Evolutionary conservation across 2,329 filamentous ascomycete species (phyloP), one percentile per base, ranked within the genome.

Genomic region (Pyrenochaeta sp.): DNA sequence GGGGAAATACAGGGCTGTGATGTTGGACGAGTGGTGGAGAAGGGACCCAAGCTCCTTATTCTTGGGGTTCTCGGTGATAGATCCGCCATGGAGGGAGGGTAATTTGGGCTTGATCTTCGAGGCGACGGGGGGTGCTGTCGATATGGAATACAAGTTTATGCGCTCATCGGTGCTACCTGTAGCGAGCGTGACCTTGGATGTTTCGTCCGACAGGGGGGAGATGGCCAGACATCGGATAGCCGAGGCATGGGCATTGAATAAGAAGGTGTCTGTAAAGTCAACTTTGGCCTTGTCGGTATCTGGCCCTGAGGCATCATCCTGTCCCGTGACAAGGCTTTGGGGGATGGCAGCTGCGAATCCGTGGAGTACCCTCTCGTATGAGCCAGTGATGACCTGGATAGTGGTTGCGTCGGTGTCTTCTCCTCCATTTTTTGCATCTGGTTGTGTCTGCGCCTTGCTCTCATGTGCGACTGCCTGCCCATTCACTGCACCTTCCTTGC

Each of bases 101-200:
- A 93, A 82, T 2, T 85, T 79, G 2, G 84, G 74, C 81, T 87
- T 64, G 79, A 80, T 68, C 77, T 84, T 57, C 85, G 88, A 52
- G 87, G 87, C 67, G 85, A 88, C 12, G 1, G 81, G 80, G 7
- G 81, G 78, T 13, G 73, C 70, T 8, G 79, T 80, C 19, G 93
- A 96, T 54, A 99, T 83, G 59, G 89, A 92, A 83, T 97, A 99
- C 53, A 99, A 85, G 75, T 99, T 97, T 81, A 99, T 91, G 62
- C 92, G 88, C 80, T 97, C 93, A 78, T 99, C 95, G 25, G 92
- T 96, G 77, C 91, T 90, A 66, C 95, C 95, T 9, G 91, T 96
- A 12, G 95, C 95, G 48, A 99, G 87, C 66, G 95, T 89, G 49
- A 97, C 86, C 75, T 95, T 97, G 74, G 92, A 90, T n/a, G 82